These are phyloP conservation scores for Clonostachys rosea DNA, from an alignment of 2,329 filamentous ascomycete genomes.

Conservation along the genomic window DNA sequence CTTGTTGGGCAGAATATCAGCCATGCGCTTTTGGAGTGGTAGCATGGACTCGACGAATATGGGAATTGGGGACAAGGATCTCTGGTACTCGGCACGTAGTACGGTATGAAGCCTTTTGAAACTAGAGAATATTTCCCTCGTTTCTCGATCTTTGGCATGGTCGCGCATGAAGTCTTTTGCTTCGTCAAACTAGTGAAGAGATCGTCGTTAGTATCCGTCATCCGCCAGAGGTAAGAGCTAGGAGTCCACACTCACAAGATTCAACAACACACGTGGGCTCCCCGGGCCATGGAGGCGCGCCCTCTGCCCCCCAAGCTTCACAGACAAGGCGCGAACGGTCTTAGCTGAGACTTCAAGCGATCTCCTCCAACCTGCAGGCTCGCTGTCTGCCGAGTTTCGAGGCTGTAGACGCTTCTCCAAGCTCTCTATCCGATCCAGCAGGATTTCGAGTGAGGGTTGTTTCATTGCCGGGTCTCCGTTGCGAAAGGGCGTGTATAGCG, in stretches of 20 bases:
- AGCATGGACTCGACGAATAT: constrained; percentile 57
- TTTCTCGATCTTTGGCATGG: constrained; percentile 29
- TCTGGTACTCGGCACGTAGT: constrained; percentile 40
- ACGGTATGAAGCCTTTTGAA: constrained; percentile 42
- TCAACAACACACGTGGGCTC: constrained; percentile 46
- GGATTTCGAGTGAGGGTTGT: constrained; percentile 35
- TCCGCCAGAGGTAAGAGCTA: not conserved
- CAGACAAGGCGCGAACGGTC: constrained; percentile 43
- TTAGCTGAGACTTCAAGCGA: not conserved
- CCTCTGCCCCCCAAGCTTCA: constrained; percentile 38
- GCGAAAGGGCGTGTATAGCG: constrained; percentile 14
- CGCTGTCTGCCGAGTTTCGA: constrained; percentile 35
- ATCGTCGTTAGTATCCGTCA: not conserved
- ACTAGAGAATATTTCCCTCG: constrained; percentile 35
- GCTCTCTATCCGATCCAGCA: constrained; percentile 44
- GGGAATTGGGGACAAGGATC: constrained; percentile 43
- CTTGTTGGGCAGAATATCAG: constrained; percentile 47
- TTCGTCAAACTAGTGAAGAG: constrained; percentile 39
- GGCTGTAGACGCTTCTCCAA: constrained; percentile 27
- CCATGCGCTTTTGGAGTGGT: constrained; percentile 52
- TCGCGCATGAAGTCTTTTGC: constrained; percentile 45
- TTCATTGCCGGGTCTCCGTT: constrained; percentile 10
- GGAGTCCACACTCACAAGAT: constrained; percentile 34
- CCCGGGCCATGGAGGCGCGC: constrained; percentile 50
- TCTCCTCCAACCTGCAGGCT: not conserved